Conservation (phyloP, 306 rosid species). For the Vigna angularis region DNA sequence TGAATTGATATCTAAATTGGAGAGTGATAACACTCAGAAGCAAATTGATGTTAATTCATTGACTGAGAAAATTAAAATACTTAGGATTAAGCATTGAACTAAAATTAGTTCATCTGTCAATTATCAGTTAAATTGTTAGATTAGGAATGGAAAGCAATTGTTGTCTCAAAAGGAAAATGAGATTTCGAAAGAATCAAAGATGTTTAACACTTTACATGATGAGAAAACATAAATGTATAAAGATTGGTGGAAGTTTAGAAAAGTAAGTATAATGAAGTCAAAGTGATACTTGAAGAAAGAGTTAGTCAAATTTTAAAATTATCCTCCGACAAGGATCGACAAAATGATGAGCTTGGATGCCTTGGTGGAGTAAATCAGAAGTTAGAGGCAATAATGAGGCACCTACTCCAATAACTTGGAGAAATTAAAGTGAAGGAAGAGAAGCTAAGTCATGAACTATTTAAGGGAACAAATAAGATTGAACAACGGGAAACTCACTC, state of each 20-base stretch:
- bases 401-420: slow-evolving; percentile 54
- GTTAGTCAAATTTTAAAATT: slow-evolving; percentile 58
- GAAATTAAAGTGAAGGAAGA: slow-evolving; percentile 53
- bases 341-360: slow-evolving; percentile 50
- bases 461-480: slow-evolving; percentile 58
- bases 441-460: slow-evolving; percentile 54
- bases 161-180: slow-evolving; percentile 63
- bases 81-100: slow-evolving; percentile 63
- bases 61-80: slow-evolving; percentile 54
- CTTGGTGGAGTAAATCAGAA: slow-evolving; percentile 60
- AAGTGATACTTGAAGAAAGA: slow-evolving; percentile 54
- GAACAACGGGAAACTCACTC: slow-evolving; percentile 64
- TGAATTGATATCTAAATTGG: slow-evolving; percentile 60
- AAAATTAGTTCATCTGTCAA: slow-evolving; percentile 54
- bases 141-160: slow-evolving; percentile 53
- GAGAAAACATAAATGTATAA: slow-evolving; percentile 66
- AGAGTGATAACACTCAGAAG: slow-evolving; percentile 58
- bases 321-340: slow-evolving; percentile 54
- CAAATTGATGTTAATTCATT: slow-evolving; percentile 55
- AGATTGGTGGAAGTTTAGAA: slow-evolving; percentile 57
- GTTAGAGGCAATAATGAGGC: slow-evolving; percentile 57
- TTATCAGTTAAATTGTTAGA: slow-evolving; percentile 60
- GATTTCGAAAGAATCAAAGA: slow-evolving; percentile 60
- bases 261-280: slow-evolving; percentile 56
- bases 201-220: slow-evolving; percentile 45